Percentiles rank a stretch among this genome's conserved stretches.
phyloP scores from a whole-genome alignment of 768 basidiomycete genomes.

The Pholiota microspora region DNA sequence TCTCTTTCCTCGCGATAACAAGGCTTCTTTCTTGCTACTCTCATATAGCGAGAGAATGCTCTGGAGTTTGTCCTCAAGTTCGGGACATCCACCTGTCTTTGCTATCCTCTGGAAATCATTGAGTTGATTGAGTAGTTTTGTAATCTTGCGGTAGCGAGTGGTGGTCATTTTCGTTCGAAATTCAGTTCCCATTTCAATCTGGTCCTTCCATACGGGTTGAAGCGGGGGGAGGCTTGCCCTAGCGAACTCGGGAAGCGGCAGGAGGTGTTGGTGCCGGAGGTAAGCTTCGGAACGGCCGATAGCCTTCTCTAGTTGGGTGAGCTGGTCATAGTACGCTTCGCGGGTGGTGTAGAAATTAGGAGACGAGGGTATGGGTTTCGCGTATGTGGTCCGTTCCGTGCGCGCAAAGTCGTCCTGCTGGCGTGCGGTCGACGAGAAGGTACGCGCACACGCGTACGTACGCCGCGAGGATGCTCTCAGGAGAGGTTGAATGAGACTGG shows the following conservation, averaged over 20 bases:
- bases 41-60: slow-evolving; percentile 63
- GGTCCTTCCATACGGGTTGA: slow-evolving; percentile 67
- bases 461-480: slow-evolving; percentile 9
- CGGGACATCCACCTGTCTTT: slow-evolving; percentile 51
- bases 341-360: slow-evolving; percentile 86
- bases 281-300: slow-evolving; percentile 54
- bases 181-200: slow-evolving; percentile 53
- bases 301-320: slow-evolving; percentile 64
- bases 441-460: slow-evolving; percentile 4
- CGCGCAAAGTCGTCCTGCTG: slow-evolving; percentile 10
- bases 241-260: slow-evolving; percentile 77
- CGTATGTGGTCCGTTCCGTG: slow-evolving; percentile 2
- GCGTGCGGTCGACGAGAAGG: slow-evolving; percentile 13
- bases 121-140: slow-evolving; percentile 62
- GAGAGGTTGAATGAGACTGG: slow-evolving; percentile 14
- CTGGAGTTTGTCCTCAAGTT: slow-evolving; percentile 48
- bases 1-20: slow-evolving; percentile 46
- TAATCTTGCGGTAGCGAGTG: slow-evolving; percentile 65
- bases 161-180: slow-evolving; percentile 64
- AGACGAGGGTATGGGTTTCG: slow-evolving; percentile 49
- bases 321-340: slow-evolving; percentile 69
- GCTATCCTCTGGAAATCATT: slow-evolving; percentile 63
- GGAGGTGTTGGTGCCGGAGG: slow-evolving; percentile 63
- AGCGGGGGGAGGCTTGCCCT: slow-evolving; percentile 55
- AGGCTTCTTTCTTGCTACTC: slow-evolving; percentile 54